Conservation (phyloP, 202 grass and related monocot genomes). For the Zoysia matrella region DNA sequence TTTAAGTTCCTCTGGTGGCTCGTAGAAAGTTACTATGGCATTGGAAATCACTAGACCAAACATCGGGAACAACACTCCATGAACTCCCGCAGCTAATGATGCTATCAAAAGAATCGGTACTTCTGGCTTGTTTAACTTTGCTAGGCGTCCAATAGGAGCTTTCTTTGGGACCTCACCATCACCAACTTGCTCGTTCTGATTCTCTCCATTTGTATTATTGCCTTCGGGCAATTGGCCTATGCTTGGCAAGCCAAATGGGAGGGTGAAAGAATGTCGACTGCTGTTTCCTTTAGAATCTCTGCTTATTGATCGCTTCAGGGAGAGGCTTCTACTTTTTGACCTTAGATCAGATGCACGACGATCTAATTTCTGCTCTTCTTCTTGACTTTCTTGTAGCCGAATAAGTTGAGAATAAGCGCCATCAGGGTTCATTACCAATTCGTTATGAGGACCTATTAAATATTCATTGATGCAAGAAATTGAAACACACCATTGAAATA, state of each 20-base stretch:
- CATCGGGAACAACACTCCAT: conserved; percentile 72
- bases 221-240: conserved; percentile 36
- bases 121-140: conserved; percentile 82
- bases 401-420: conserved; percentile 42
- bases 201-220: conserved; percentile 25
- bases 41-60: conserved; percentile 74
- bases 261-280: conserved; percentile 49
- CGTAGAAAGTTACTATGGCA: conserved; percentile 77
- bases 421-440: conserved; percentile 64
- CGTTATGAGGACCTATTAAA: conserved; percentile 68
- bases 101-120: conserved; percentile 59
- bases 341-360: conserved; percentile 40
- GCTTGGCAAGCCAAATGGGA: conserved; percentile 32
- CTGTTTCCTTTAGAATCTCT: conserved; percentile 61
- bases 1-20: conserved; percentile 55
- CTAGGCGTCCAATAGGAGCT: conserved; percentile 49
- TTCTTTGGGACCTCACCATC: conserved; percentile 41
- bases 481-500: conserved; percentile 46
- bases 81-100: conserved; percentile 59
- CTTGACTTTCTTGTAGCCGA: conserved; percentile 58
- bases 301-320: conserved; percentile 46
- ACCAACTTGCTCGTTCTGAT: conserved; percentile 26
- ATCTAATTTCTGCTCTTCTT: conserved; percentile 25
- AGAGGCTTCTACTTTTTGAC: conserved; percentile 45
- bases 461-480: conserved; percentile 25